Evolutionary conservation across 306 rosid genomes (phyloP).

Genomic region (Canavalia gladiata): DNA sequence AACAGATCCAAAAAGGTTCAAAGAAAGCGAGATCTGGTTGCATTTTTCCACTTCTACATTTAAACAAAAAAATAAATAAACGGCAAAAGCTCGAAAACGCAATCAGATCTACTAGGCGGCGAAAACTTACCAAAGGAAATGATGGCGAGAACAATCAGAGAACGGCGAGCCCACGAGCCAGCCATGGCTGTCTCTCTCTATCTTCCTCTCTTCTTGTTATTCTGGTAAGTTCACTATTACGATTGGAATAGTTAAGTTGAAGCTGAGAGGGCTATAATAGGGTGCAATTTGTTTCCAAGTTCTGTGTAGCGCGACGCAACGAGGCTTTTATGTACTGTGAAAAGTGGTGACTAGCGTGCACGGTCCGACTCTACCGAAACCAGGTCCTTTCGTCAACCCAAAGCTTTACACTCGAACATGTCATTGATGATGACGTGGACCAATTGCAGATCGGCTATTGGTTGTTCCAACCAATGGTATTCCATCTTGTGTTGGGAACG

Average conservation of each 20-base stretch:
- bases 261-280: background rate
- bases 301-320: conserved; percentile 41
- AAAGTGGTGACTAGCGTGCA: conserved; percentile 27
- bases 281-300: background rate
- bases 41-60: conserved; percentile 30
- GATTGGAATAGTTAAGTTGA: background rate
- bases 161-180: conserved; percentile 71
- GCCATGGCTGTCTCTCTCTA: conserved; percentile 58
- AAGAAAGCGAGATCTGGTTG: conserved; percentile 49
- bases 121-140: conserved; percentile 66
- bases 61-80: background rate
- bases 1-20: background rate
- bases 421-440: conserved; percentile 83
- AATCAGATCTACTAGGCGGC: conserved; percentile 56
- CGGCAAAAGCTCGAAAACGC: background rate
- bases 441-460: conserved; percentile 55
- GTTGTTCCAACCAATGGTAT: conserved; percentile 61
- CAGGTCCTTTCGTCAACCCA: background rate
- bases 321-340: conserved; percentile 48
- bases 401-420: conserved; percentile 59
- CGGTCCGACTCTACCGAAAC: conserved; percentile 38
- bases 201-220: background rate
- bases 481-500: conserved; percentile 64
- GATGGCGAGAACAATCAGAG: conserved; percentile 75
- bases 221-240: background rate